Evolutionary conservation across 75 land plant genomes (phyloP), one percentile per base, ranked within the genome.

Genomic region (Picea sitchensis): DNA sequence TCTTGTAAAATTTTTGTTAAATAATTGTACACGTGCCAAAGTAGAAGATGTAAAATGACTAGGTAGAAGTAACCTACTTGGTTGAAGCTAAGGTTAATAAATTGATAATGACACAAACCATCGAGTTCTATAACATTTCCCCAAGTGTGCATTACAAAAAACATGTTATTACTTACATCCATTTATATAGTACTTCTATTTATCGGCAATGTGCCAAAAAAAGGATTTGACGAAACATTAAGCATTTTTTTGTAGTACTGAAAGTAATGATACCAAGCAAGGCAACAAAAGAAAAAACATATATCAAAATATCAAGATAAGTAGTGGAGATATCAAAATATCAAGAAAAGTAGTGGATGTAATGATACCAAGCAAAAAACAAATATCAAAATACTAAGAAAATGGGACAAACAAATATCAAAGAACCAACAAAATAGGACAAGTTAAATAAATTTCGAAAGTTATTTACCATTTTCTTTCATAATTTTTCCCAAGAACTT

Each of bases 21-120:
- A 83, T 14, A 96, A 81, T 75, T 86, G 81, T 9, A 94, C 83
- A 57, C 82, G 84, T 80, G 89, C 79, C 30, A 96, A 74, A 0
- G 94, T 90, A 23, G 92, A 72, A 47, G 88, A n/a, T 5, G 78
- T 80, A 51, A 92, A 77, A n/a, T 94, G 79, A 78, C 85, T 80
- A 38, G 76, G 54, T 14, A 86, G 83, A 64, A 98, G 69, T 30
- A 90, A 80, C 11, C 96, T 96, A 58, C 41, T 82, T 30, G 83
- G 76, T 96, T 96, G 79, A 80, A 85, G 65, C 95, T 89, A 34
- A 98, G 87, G 80, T 95, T 91, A 82, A 97, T 89, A 80, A 95
- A 82, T 26, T 77, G 86, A 79, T 95, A 94, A 60, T 83, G 81
- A 76, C 94, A 90, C 11, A 97, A 90, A 85, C n/a, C n/a, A n/a